Evolutionary conservation across 2,329 filamentous ascomycete species (phyloP), one percentile per base, ranked within the genome.

Genomic region (Leptographium flavum): DNA sequence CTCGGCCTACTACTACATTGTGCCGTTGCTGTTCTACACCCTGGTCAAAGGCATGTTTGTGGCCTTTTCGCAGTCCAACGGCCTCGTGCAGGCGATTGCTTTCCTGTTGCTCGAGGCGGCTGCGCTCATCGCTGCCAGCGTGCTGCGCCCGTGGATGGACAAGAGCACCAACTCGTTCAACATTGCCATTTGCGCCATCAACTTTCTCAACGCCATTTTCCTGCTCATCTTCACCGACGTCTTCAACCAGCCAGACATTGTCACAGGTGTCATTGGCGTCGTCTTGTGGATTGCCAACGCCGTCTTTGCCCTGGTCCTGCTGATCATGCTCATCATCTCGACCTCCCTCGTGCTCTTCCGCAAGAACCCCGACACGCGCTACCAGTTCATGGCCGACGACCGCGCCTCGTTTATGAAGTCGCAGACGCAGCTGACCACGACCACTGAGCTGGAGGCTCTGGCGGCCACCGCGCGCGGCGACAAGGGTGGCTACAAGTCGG

Each of bases 91-190:
- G 61, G 83, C 84, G 8, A 71, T 93, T 49, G 83, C 80, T 11
- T 68, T 92, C 42, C 68, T 93, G 42, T 66, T 93, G 49, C 77
- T 92, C 49, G 86, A 93, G 62, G 77, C 78, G 4, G 73, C 64
- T 41, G 77, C 81, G 51, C 71, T 93, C 47, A 79, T 92, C 55
- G 73, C 67, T 36, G 77, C 84, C 45, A 81, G 78, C 55, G 77
- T 88, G 41, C 66, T 92, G 56, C 76, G 83, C 45, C 86, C 86
- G n/a, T 93, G 83, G 76, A 93, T 93, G 86, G 86, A 93, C 71
- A 92, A 90, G 76, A 87, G 85, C 67, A 92, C 85, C 49, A 93
- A 93, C 60, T 77, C 79, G 47, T 90, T 88, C 72, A 92, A 92
- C 68, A 90, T 93, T 57, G 73, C 84, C 48, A 93, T 92, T 55